A percentile compares a stretch with the other conserved stretches of the same genome.
Evolutionary conservation across 208 protist species (phyloP).

Genomic region (Acanthamoeba quina): DNA sequence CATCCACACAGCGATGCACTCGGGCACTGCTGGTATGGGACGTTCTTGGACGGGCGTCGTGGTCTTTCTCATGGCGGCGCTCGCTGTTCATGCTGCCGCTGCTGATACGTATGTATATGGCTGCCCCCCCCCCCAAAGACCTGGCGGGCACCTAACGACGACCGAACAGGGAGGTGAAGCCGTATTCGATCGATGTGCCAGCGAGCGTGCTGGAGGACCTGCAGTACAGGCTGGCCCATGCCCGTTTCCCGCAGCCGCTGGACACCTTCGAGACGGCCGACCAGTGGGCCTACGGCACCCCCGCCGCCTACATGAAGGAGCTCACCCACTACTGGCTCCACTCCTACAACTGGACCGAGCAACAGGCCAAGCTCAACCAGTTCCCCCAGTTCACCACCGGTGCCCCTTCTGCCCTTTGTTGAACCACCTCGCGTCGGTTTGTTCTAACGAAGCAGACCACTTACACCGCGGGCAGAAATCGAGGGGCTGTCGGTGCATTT

Average conservation of each 20-base stretch:
- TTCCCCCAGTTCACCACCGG: constrained; percentile 63
- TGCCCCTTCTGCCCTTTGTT: not conserved
- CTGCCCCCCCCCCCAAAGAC: too few species aligned
- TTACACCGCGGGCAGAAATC: not conserved
- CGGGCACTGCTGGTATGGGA: too few species aligned
- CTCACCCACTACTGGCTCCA: constrained; percentile 41
- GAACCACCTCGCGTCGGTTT: not conserved
- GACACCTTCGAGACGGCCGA: constrained; percentile 16
- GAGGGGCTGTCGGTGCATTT: constrained; percentile 68
- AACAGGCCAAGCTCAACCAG: constrained; percentile 8
- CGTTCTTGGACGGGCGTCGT: too few species aligned
- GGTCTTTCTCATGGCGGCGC: too few species aligned
- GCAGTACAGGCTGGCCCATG: not conserved
- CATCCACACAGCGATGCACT: too few species aligned
- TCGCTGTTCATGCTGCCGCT: too few species aligned
- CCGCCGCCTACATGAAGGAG: constrained; percentile 8
- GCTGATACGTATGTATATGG: too few species aligned
- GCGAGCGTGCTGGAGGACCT: constrained; percentile 44
- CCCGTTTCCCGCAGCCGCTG: not conserved
- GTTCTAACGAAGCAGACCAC: not conserved
- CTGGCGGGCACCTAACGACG: too few species aligned
- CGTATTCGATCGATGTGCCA: not conserved
- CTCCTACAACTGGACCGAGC: constrained; percentile 39
- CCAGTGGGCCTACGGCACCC: constrained; percentile 11
- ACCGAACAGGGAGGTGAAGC: not conserved